Evolutionary conservation across 352 stramenopile species (phyloP), one percentile per base, ranked within the genome.

Genomic region (Pythium biforme): DNA sequence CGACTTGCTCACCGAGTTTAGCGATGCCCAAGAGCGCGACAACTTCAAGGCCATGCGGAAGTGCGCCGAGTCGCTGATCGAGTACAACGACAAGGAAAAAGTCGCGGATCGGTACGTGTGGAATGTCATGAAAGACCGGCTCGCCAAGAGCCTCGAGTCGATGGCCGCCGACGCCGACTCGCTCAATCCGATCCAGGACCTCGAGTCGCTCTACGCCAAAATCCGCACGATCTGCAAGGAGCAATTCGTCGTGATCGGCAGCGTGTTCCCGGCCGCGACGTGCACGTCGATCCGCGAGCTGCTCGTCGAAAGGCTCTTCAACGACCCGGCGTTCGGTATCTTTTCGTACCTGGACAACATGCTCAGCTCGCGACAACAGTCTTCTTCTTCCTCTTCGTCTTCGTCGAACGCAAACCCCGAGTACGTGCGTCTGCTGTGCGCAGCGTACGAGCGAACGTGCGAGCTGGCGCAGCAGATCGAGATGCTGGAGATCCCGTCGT

Each of bases 51-150:
- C 57, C 0, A 94, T 94, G 85, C 62, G 57, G 8, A 74, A 76
- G 52, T 91, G 78, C 45, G 83, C 76, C 17, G 69, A 78, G 46
- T 92, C 85, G 40, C 70, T 94, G 15, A 84, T 92, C 45, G 85
- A 88, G 55, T 92, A 90, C 70, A 90, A 88, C 37, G 81, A 88
- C 64, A 89, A 89, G 49, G 85, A 94, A 29, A 92, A 91, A 55
- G 80, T 92, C 4, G 78, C 79, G 1, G 85, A 94, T 59, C 81
- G 83, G 45, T 94, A 86, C 46, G 83, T 94, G 29, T 94, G 85
- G 85, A 94, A 94, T 54, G 77, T 94, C 40, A 86, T 92, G 64
- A 89, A 89, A 45, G 79, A 91, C 29, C 70, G 66, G 11, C 66
- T 94, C 11, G 75, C 77, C 8, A 88, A 81, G 41, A 61, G 41